These are phyloP conservation scores for Solanum raphanifolium DNA, from an alignment of 257 asterid genomes.

Conservation along the genomic window DNA sequence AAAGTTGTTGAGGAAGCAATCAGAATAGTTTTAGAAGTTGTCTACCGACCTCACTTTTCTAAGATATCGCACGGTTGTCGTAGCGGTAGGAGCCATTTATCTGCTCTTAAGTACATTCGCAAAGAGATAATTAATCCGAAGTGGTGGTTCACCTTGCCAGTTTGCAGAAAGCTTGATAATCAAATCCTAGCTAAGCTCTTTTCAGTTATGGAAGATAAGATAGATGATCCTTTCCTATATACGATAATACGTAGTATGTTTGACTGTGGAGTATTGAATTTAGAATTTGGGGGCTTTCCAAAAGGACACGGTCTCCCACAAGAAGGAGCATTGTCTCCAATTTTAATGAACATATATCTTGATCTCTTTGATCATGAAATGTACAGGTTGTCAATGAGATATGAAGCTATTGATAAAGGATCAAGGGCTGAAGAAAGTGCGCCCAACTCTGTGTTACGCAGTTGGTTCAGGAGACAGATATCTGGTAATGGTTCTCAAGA, in stretches of 20 bases:
- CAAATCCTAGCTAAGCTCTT: conserved; percentile 43
- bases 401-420: conserved; percentile 43
- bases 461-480: conserved; percentile 91
- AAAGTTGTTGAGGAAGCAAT: conserved; percentile 84
- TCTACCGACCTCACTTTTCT: conserved; percentile 74
- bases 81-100: conserved; percentile 68
- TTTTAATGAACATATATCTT: conserved; percentile 77
- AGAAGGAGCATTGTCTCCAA: conserved; percentile 89
- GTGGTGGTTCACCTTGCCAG: conserved; percentile 73
- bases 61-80: conserved; percentile 85
- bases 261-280: conserved; percentile 51
- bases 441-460: conserved; percentile 52
- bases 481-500: conserved; percentile 16
- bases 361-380: conserved; percentile 75
- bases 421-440: conserved; percentile 22
- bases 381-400: conserved; percentile 66
- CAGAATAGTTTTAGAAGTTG: conserved; percentile 66
- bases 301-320: conserved; percentile 99
- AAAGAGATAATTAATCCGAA: conserved; percentile 62
- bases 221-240: conserved; percentile 53
- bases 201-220: conserved; percentile 46
- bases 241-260: conserved; percentile 41
- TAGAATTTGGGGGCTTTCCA: conserved; percentile 84
- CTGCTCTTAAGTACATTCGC: conserved; percentile 72
- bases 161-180: conserved; percentile 41